phyloP scores from a whole-genome alignment of 768 basidiomycete genomes.

The Tulasnella sp. region DNA sequence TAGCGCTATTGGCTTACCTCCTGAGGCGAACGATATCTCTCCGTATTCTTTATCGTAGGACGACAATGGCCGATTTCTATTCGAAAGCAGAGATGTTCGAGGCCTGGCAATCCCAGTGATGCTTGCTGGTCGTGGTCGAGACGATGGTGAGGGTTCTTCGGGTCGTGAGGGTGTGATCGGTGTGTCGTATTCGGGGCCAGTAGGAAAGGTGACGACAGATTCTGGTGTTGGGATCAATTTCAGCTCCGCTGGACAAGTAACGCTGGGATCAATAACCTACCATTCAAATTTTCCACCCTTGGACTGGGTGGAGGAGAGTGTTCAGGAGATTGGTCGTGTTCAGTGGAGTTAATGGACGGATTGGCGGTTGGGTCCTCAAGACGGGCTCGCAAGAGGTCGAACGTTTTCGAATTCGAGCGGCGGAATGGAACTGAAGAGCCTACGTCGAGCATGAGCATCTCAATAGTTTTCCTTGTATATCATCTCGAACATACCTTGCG shows the following conservation, averaged over 20 bases:
- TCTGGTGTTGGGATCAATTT: no score
- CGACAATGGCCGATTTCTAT: neutral
- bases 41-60: constrained; percentile 3
- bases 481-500: neutral
- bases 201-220: neutral
- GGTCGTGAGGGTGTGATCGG: neutral
- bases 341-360: neutral
- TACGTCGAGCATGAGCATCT: neutral
- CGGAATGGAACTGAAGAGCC: neutral
- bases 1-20: neutral
- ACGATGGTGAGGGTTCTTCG: neutral
- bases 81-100: constrained; percentile 1
- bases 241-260: neutral
- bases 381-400: neutral
- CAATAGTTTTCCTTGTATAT: neutral
- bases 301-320: neutral
- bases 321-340: neutral
- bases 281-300: constrained; percentile 8
- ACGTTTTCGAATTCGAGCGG: neutral
- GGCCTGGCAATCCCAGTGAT: neutral
- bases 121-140: neutral
- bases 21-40: constrained; percentile 12
- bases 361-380: neutral
- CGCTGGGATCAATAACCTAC: neutral
- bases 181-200: neutral